Conservation (phyloP, 169 alveolate genomes). For the Cryptosporidium baileyi region DNA sequence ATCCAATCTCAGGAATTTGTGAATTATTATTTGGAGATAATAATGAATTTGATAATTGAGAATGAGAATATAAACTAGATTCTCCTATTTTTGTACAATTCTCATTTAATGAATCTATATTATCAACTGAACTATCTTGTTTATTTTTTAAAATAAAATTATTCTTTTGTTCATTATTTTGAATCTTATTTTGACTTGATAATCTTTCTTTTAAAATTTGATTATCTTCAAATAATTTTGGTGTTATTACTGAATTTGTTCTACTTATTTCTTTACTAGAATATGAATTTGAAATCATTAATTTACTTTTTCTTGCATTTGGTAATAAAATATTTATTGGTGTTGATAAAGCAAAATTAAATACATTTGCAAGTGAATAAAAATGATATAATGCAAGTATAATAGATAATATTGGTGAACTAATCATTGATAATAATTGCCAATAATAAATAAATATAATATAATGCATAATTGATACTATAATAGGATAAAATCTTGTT, state of each 20-base stretch:
- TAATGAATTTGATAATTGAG: no score
- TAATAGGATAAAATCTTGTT: slow-evolving; percentile 35
- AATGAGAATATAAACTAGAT: no score
- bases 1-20: background rate
- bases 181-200: no score
- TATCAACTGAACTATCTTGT: no score
- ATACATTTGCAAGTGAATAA: background rate
- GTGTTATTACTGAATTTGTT: no score
- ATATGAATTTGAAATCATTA: slow-evolving; percentile 23
- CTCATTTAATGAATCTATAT: no score
- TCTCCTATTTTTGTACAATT: no score
- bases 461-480: slow-evolving; percentile 16
- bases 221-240: no score
- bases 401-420: slow-evolving; percentile 11
- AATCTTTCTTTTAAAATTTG: no score
- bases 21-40: no score
- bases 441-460: slow-evolving; percentile 33
- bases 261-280: slow-evolving; percentile 16
- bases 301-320: slow-evolving; percentile 44
- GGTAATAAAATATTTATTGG: slow-evolving; percentile 44
- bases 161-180: no score
- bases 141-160: no score
- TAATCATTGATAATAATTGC: slow-evolving; percentile 53
- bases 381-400: slow-evolving; percentile 47
- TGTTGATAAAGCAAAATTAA: slow-evolving; percentile 32